Percentiles rank a stretch among this genome's conserved stretches.
phyloP scores from a whole-genome alignment of 2,329 filamentous ascomycete genomes.

The Bipolaris victoriae region DNA sequence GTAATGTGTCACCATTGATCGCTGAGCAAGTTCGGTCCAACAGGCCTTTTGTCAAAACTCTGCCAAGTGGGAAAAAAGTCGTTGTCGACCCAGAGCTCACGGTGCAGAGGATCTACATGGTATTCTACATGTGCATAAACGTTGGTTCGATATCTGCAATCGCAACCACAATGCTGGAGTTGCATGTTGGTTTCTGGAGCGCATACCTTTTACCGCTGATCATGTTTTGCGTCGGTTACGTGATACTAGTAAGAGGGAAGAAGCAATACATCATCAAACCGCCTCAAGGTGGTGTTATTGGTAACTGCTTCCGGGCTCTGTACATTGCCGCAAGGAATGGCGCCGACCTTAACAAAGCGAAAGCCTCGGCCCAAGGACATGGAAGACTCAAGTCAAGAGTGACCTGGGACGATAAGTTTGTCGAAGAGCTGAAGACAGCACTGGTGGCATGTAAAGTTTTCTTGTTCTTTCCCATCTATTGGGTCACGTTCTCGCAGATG shows the following conservation, averaged over 20 bases:
- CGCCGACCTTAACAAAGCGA: slow-evolving; percentile 65
- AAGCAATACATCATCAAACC: slow-evolving; percentile 47
- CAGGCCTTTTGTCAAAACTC: slow-evolving; percentile 49
- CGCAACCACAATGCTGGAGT: slow-evolving; percentile 72
- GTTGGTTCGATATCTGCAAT: slow-evolving; percentile 71
- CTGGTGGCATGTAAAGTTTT: slow-evolving; percentile 74
- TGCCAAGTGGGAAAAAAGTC: slow-evolving; percentile 49
- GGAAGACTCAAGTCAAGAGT: slow-evolving; percentile 51
- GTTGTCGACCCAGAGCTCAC: slow-evolving; percentile 56
- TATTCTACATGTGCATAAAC: slow-evolving; percentile 77
- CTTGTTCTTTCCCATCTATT: slow-evolving; percentile 56
- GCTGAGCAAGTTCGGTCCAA: slow-evolving; percentile 56
- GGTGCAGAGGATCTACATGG: slow-evolving; percentile 59
- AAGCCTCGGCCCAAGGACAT: slow-evolving; percentile 59
- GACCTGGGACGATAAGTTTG: slow-evolving; percentile 72
- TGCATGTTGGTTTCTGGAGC: slow-evolving; percentile 72
- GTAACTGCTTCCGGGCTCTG: slow-evolving; percentile 62
- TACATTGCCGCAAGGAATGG: slow-evolving; percentile 61
- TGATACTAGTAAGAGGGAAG: slow-evolving; percentile 52
- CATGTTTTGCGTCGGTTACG: slow-evolving; percentile 69
- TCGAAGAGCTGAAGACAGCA: slow-evolving; percentile 73
- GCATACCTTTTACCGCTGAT: slow-evolving; percentile 68
- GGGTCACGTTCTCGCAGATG: slow-evolving; percentile 55
- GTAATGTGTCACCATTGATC: slow-evolving; percentile 67
- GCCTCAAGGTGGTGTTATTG: slow-evolving; percentile 47